These are phyloP conservation scores for Pisolithus tinctorius DNA, from an alignment of 768 basidiomycete genomes.

Conservation along the genomic window DNA sequence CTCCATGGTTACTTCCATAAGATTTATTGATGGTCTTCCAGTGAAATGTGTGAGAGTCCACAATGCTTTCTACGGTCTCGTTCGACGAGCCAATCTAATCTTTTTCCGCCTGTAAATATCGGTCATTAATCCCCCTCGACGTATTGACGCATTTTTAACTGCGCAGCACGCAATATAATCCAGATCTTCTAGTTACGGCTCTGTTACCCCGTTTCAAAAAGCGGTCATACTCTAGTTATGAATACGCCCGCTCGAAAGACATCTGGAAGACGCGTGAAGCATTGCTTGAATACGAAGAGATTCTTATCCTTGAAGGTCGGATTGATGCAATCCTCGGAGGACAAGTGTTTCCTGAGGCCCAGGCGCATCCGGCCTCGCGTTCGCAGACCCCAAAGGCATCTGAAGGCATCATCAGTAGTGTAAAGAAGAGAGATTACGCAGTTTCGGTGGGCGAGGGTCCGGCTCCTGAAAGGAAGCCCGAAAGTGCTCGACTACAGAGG, in stretches of 20 bases:
- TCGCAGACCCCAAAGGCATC: conserved; percentile 11
- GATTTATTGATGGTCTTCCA: conserved; percentile 19
- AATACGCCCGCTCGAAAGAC: conserved; percentile 46
- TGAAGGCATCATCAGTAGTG: conserved; percentile 2
- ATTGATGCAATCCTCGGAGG: conserved; percentile 49
- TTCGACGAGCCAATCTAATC: conserved; percentile 68
- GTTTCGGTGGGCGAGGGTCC: conserved; percentile 8
- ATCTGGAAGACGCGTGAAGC: conserved; percentile 72
- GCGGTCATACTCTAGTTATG: conserved; percentile 64
- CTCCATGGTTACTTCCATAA: not conserved
- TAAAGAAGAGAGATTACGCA: not conserved
- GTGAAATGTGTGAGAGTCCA: conserved; percentile 61
- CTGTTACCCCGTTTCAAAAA: conserved; percentile 77
- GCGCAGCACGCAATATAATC: conserved; percentile 53
- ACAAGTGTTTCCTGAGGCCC: conserved; percentile 18
- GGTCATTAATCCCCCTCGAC: conserved; percentile 1
- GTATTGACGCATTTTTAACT: not conserved
- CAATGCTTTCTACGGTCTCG: conserved; percentile 47
- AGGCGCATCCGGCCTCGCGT: conserved; percentile 9
- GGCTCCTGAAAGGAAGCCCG: conserved; percentile 10
- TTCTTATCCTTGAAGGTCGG: conserved; percentile 57
- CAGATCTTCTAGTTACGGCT: conserved; percentile 57
- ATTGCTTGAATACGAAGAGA: conserved; percentile 73
- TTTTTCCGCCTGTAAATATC: conserved; percentile 57
- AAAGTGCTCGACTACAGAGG: conserved; percentile 28